A percentile compares a stretch with the other conserved stretches of the same genome.
phyloP scores from a whole-genome alignment of 805 yeast species.

The Candida maesae region DNA sequence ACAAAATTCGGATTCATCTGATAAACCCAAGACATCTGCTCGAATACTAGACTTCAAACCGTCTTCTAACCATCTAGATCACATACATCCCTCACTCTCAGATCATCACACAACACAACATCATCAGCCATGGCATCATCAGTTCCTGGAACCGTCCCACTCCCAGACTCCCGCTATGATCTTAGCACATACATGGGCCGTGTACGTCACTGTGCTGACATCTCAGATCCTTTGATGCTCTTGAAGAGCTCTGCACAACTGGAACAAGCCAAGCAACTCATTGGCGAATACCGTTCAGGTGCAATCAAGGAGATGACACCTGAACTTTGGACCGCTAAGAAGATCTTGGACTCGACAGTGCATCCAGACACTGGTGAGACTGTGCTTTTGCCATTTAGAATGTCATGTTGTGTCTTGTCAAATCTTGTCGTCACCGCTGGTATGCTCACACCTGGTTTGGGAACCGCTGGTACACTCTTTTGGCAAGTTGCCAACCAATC shows the following conservation, averaged over 20 bases:
- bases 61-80: neutral
- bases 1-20: too few relatives aligned
- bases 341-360: slow-evolving; percentile 81
- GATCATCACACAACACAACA: neutral
- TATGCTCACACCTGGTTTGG: slow-evolving; percentile 93
- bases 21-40: too few relatives aligned
- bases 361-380: slow-evolving; percentile 98
- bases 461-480: slow-evolving; percentile 85
- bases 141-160: slow-evolving; percentile 71
- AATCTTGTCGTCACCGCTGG: slow-evolving; percentile 95
- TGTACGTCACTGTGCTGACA: slow-evolving; percentile 89
- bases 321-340: slow-evolving; percentile 85
- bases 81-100: too few relatives aligned
- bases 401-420: slow-evolving; percentile 93
- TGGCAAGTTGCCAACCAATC: slow-evolving; percentile 99
- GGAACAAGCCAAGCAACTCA: slow-evolving; percentile 54
- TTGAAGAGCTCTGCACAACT: slow-evolving; percentile 66
- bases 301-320: slow-evolving; percentile 62
- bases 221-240: slow-evolving; percentile 89
- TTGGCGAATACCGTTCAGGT: slow-evolving; percentile 75
- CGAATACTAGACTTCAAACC: neutral
- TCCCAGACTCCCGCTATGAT: slow-evolving; percentile 81
- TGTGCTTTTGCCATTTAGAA: slow-evolving; percentile 88
- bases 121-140: slow-evolving; percentile 93
- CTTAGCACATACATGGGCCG: slow-evolving; percentile 86